Evolutionary conservation across 2,329 filamentous ascomycete genomes (phyloP), one percentile per base, ranked within the genome.

Genomic region (Ophiostoma ulmi): DNA sequence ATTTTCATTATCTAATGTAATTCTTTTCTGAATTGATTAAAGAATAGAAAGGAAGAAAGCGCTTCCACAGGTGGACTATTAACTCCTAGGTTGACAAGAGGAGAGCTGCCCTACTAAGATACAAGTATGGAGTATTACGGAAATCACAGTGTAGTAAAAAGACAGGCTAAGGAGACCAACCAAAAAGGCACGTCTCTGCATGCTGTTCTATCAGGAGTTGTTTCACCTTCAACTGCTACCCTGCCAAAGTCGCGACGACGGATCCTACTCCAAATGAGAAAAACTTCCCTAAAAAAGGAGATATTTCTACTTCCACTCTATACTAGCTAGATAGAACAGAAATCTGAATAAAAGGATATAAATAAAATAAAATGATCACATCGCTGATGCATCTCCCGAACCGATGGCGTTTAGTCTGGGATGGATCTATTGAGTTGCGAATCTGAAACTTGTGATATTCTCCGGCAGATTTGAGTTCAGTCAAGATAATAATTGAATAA

Each of bases 161-260:
- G n/a, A 58, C 52, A 58, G 10, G 11, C 10, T 13, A 58, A 58
- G 26, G 52, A 58, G 52, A 58, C 52, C n/a, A 26, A 58, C 52
- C 52, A 58, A 26, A 64, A 14, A 38, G 14, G 31, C 26, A 35
- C 58, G 6, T 63, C 58, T 63, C 58, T 58, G 35, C 35, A 64
- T 64, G 61, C 26, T 38, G 20, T 38, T 20, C 22, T 38, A 10
- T 38, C 61, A 36, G 31, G 61, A 20, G 31, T n/a, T 64, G 61
- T 64, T 64, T 64, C 61, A 64, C 61, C 31, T 64, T 64, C 17
- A 38, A 64, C 26, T 64, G 35, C 58, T 36, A 64, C 61, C 61
- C 61, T 64, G 61, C 31, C 17, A 64, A 13, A 17, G 58, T 63
- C 58, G 26, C 58, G 58, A 63, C 58, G 26, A 63, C 58, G 26